Conservation (phyloP, 1,284 basidiomycete genomes). For the Gomphus bonarii region DNA sequence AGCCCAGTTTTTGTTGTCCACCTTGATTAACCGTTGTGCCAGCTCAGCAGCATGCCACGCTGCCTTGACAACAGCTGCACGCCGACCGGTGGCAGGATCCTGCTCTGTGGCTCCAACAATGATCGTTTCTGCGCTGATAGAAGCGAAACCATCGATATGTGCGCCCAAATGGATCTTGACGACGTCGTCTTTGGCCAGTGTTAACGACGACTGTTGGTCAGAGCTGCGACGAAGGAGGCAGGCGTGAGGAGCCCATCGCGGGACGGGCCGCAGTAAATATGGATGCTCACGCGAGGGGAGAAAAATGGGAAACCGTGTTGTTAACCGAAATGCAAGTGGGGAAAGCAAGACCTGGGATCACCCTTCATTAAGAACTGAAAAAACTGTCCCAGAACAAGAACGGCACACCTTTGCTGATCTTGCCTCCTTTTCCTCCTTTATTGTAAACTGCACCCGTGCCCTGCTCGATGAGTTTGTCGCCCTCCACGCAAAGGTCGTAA, state of each 20-base stretch:
- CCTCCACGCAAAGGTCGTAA: constrained; percentile 84
- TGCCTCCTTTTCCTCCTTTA: constrained; percentile 80
- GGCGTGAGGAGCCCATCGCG: neutral
- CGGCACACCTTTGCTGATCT: constrained; percentile 73
- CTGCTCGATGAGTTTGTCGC: constrained; percentile 86
- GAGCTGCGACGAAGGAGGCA: constrained; percentile 34
- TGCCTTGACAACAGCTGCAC: constrained; percentile 88
- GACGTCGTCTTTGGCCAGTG: constrained; percentile 80
- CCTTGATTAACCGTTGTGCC: constrained; percentile 80
- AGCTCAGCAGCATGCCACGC: constrained; percentile 90
- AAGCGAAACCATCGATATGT: constrained; percentile 92
- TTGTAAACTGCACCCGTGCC: constrained; percentile 84
- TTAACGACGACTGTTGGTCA: constrained; percentile 54
- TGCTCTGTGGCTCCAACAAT: constrained; percentile 69
- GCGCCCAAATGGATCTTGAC: constrained; percentile 95
- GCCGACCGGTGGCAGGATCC: constrained; percentile 72
- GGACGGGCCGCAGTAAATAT: constrained; percentile 12
- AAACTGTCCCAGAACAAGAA: neutral
- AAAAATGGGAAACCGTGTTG: constrained; percentile 78
- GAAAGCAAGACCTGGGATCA: constrained; percentile 72
- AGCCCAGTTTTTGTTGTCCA: constrained; percentile 90
- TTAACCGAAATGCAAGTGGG: constrained; percentile 92
- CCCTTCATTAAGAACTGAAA: neutral
- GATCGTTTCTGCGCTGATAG: constrained; percentile 86
- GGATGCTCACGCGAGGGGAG: constrained; percentile 55